These are phyloP conservation scores for Sicyos edulis DNA, from an alignment of 306 rosid genomes.

Conservation along the genomic window DNA sequence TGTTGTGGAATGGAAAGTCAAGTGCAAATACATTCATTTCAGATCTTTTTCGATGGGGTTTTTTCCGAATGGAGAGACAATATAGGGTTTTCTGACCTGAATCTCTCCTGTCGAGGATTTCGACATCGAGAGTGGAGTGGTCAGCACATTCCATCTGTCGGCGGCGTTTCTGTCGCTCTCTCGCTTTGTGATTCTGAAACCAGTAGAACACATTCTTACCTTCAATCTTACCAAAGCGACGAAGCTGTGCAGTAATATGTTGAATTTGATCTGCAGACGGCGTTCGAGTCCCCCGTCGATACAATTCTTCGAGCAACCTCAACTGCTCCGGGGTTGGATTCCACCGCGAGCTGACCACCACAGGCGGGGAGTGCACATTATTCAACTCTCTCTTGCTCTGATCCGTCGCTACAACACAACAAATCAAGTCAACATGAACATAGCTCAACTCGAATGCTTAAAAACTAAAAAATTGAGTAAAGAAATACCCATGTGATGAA, in stretches of 20 bases:
- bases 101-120: constrained; percentile 35
- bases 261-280: constrained; percentile 95
- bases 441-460: too few relatives aligned
- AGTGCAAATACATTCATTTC: too few relatives aligned
- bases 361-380: constrained; percentile 24
- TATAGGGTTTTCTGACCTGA: constrained; percentile 15
- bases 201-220: constrained; percentile 65
- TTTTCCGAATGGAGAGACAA: too few relatives aligned
- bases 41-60: too few relatives aligned
- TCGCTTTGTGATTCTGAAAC: constrained; percentile 93
- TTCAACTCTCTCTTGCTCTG: constrained; percentile 56
- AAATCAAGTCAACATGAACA: background rate
- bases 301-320: constrained; percentile 72
- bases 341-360: constrained; percentile 91
- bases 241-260: constrained; percentile 74
- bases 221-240: constrained; percentile 79
- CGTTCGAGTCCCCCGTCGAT: constrained; percentile 75
- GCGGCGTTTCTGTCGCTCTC: constrained; percentile 93
- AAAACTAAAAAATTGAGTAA: background rate
- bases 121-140: constrained; percentile 23
- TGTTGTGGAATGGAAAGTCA: too few relatives aligned
- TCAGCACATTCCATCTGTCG: constrained; percentile 65
- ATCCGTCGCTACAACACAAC: constrained; percentile 20
- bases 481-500: constrained; percentile 56
- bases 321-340: constrained; percentile 92